Evolutionary conservation across 371 early-diverging fungal species (phyloP).

Genomic region (Apophysomyces elegans): DNA sequence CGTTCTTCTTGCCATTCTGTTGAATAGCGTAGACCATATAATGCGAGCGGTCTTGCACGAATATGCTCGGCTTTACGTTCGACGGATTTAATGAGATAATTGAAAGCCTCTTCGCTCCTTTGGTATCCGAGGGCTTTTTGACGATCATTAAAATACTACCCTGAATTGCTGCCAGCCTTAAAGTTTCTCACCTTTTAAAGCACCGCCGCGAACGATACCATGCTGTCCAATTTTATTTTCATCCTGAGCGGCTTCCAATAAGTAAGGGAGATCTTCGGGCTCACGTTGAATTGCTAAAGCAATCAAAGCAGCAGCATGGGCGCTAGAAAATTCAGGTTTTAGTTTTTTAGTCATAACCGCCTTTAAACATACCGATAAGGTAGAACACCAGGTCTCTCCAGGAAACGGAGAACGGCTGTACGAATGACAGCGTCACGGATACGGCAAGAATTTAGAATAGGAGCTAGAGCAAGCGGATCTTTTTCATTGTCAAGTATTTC

Average conservation of each 20-base stretch:
- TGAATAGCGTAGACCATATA: slow-evolving; percentile 34
- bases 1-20: slow-evolving; percentile 43
- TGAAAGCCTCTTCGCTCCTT: slow-evolving; percentile 47
- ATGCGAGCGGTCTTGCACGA: slow-evolving; percentile 29
- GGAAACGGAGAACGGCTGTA: slow-evolving; percentile 34
- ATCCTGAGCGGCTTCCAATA: slow-evolving; percentile 45
- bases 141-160: background rate
- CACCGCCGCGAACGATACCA: slow-evolving; percentile 39
- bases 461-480: slow-evolving; percentile 37
- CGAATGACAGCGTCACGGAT: slow-evolving; percentile 45
- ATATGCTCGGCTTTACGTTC: slow-evolving; percentile 36
- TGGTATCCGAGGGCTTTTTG: slow-evolving; percentile 42
- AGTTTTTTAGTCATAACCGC: background rate
- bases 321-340: slow-evolving; percentile 17
- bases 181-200: slow-evolving; percentile 32
- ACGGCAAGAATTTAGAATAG: slow-evolving; percentile 23
- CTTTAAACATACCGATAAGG: slow-evolving; percentile 32
- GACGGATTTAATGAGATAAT: slow-evolving; percentile 40
- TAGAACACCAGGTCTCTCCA: slow-evolving; percentile 28
- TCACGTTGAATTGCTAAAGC: slow-evolving; percentile 51
- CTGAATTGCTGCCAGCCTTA: background rate
- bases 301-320: slow-evolving; percentile 34
- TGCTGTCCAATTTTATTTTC: slow-evolving; percentile 44
- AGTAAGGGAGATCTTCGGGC: slow-evolving; percentile 39
- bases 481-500: slow-evolving; percentile 45